These are phyloP conservation scores for Acrocalymma vagum DNA, from an alignment of 2,329 filamentous ascomycete species.

Conservation along the genomic window DNA sequence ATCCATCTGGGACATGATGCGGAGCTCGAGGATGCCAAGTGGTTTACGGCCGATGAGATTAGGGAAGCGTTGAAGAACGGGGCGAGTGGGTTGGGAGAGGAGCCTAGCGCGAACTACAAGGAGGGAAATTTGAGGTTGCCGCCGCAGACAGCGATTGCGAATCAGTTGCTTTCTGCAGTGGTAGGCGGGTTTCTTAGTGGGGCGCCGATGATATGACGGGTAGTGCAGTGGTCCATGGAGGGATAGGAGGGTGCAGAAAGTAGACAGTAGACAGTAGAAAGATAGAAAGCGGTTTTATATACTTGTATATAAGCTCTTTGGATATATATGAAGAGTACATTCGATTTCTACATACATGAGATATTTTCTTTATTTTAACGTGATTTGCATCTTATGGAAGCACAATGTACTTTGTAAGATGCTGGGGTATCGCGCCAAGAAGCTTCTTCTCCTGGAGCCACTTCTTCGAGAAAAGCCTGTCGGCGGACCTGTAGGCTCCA, in stretches of 20 bases:
- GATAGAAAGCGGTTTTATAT: conserved; percentile 11
- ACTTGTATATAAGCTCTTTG: conserved; percentile 2
- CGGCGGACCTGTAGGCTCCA: conserved; percentile 96
- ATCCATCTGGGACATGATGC: conserved; percentile 88
- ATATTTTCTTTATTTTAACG: conserved; percentile 8
- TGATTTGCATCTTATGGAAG: conserved; percentile 65
- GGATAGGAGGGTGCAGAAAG: neutral
- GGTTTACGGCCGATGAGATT: conserved; percentile 86
- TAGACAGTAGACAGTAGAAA: conserved; percentile 6
- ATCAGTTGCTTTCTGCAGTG: conserved; percentile 84
- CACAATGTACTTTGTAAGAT: conserved; percentile 93
- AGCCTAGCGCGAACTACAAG: conserved; percentile 71
- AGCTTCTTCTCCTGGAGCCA: conserved; percentile 91
- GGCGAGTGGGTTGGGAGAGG: conserved; percentile 72
- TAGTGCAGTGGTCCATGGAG: neutral
- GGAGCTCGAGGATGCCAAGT: conserved; percentile 88
- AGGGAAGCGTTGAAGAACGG: conserved; percentile 75
- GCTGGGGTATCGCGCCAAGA: conserved; percentile 80
- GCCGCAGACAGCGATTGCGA: conserved; percentile 88
- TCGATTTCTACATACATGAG: conserved; percentile 1
- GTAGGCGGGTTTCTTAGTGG: conserved; percentile 74
- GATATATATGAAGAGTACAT: conserved; percentile 4
- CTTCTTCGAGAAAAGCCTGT: conserved; percentile 88
- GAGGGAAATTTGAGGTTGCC: conserved; percentile 83
- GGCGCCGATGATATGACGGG: conserved; percentile 52